phyloP scores from a whole-genome alignment of 169 alveolate species.

The Plasmodium billcollinsi region DNA sequence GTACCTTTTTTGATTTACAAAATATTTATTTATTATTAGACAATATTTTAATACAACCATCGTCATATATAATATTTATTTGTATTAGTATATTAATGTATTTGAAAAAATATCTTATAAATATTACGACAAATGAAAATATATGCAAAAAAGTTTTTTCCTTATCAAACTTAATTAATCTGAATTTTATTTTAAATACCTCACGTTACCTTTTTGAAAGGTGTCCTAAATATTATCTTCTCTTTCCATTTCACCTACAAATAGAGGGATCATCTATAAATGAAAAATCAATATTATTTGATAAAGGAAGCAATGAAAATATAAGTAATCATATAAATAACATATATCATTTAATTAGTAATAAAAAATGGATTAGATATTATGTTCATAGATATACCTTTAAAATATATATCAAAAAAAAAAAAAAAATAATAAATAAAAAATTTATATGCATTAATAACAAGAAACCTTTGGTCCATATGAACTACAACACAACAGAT shows the following conservation, averaged over 20 bases:
- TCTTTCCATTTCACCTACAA: background rate
- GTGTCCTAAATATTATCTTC: background rate
- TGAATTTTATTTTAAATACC: constrained; percentile 28
- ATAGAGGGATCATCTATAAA: background rate
- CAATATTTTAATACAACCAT: constrained; percentile 26
- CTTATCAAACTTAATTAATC: constrained; percentile 21
- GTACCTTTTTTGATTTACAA: constrained; percentile 44
- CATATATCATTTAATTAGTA: constrained; percentile 20
- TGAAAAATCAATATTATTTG: background rate
- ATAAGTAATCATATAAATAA: constrained; percentile 23
- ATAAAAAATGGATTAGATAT: constrained; percentile 21
- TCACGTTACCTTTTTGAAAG: constrained; percentile 16
- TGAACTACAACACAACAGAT: too few species aligned
- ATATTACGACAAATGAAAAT: background rate
- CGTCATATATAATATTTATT: constrained; percentile 28
- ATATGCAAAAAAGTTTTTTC: constrained; percentile 11
- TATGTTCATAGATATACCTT: constrained; percentile 55
- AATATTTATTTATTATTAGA: constrained; percentile 30
- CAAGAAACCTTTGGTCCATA: too few species aligned
- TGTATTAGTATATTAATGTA: constrained; percentile 16
- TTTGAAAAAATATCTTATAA: constrained; percentile 25
- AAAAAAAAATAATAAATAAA: background rate
- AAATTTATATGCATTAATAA: background rate
- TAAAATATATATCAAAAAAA: constrained; percentile 6
- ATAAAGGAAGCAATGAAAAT: background rate